These are phyloP conservation scores for Cercospora sp. DNA, from an alignment of 2,329 filamentous ascomycete genomes.

Conservation along the genomic window DNA sequence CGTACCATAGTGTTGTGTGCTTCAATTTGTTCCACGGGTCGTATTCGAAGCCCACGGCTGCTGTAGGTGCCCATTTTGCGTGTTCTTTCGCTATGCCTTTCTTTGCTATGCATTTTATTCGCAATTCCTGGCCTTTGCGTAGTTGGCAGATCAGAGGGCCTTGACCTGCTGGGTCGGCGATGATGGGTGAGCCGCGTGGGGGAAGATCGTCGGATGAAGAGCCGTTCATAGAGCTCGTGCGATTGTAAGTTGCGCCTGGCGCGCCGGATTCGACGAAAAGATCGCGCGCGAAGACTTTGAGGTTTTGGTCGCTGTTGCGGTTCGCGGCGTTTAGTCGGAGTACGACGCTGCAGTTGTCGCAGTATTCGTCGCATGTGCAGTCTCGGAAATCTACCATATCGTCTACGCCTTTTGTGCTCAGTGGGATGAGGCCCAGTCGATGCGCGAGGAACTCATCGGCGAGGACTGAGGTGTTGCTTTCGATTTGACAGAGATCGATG, in stretches of 20 bases:
- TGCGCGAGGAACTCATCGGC: slow-evolving; percentile 96
- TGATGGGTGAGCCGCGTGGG: slow-evolving; percentile 69
- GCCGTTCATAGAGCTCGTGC: slow-evolving; percentile 58
- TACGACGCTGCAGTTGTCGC: slow-evolving; percentile 84
- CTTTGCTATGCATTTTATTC: slow-evolving; percentile 89
- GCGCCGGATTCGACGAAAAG: slow-evolving; percentile 60
- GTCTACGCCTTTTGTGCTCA: slow-evolving; percentile 81
- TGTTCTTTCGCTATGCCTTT: slow-evolving; percentile 99
- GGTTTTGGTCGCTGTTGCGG: slow-evolving; percentile 78
- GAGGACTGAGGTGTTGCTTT: slow-evolving; percentile 90
- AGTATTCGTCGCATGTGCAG: slow-evolving; percentile 95
- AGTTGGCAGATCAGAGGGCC: slow-evolving; percentile 89
- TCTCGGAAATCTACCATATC: slow-evolving; percentile 84
- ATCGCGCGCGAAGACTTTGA: slow-evolving; percentile 93
- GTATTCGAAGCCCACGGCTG: slow-evolving; percentile 95
- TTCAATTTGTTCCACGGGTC: slow-evolving; percentile 95
- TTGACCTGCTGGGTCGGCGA: slow-evolving; percentile 76
- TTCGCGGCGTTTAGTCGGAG: slow-evolving; percentile 72
- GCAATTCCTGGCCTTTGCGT: slow-evolving; percentile 83
- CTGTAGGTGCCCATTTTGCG: slow-evolving; percentile 93
- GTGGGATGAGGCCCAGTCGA: slow-evolving; percentile 83
- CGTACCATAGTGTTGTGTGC: slow-evolving; percentile 93
- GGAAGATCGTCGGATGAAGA: slow-evolving; percentile 63
- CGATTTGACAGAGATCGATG: slow-evolving; percentile 91
- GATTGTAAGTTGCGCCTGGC: slow-evolving; percentile 71